Base-by-base conservation (phyloP, 495 filamentous ascomycete species). In the Apiosordaria backusii region DNA sequence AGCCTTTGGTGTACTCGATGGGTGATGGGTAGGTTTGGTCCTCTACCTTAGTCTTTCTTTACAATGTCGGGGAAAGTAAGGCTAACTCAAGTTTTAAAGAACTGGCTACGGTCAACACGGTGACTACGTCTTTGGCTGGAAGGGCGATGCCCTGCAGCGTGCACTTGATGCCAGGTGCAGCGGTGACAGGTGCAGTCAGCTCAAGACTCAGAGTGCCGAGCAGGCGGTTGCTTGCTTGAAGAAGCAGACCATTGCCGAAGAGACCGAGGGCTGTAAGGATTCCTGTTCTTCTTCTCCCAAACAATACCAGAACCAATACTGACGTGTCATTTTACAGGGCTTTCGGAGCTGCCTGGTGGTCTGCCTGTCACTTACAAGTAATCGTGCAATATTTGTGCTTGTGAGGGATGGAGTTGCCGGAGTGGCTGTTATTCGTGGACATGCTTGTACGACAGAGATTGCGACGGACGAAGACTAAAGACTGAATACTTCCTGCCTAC, bases 81-180 rank as follows among this genome's bases (percentile, higher is more conserved):
- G 16, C n/a, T 54, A 4, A 57, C 62, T 55, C 5, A 15, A 26
- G 1, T 13, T 57, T 3, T 35, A 29, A 26, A 73, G 76, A 0
- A 74, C 73, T 50, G 80, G 82, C 9, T 78, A 79, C 60, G 76
- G 78, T 16, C 76, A 80, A 18, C 82, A 83, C 65, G 82, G 80
- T 29, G 82, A 84, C 61, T 84, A 84, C 68, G 67, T 84, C 54
- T 84, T 83, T 70, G 81, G 82, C 16, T 84, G 82, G 81, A 76
- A 83, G 67, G 81, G 75, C 52, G 77, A 82, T 26, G 74, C 80
- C 0, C 73, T 84, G 3, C 81, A 81, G 75, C 70, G 72, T 6
- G 82, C 81, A n/a, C 76, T 84, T 72, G 79, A 84, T 62, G 77
- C 76, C 54, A 70, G 76, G 25, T 84, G 82, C 72, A 72, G 69